Evolutionary conservation across 108 stramenopile species (phyloP).

Genomic region (Chaetoceros tenuissimus): DNA sequence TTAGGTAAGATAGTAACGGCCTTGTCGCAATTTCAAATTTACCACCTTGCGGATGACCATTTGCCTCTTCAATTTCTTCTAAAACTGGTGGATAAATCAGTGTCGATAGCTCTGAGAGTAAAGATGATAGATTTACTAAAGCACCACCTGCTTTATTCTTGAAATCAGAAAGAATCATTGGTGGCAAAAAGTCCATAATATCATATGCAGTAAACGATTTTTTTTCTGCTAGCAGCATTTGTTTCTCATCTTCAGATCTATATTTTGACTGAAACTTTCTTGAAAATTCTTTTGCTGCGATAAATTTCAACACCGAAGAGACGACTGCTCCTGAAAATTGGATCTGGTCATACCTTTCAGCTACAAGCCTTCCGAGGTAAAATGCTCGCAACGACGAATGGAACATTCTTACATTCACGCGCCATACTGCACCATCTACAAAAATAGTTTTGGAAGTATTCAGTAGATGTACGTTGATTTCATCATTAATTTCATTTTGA

Average conservation of each 20-base stretch:
- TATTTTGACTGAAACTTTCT: slow-evolving; percentile 6
- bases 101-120: slow-evolving; percentile 37
- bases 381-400: slow-evolving; percentile 61
- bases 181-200: slow-evolving; percentile 42
- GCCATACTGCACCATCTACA: slow-evolving; percentile 44
- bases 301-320: slow-evolving; percentile 49
- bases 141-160: slow-evolving; percentile 55
- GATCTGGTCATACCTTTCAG: slow-evolving; percentile 49
- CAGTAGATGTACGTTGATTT: slow-evolving; percentile 12
- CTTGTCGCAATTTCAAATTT: slow-evolving; percentile 49
- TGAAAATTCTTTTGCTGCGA: slow-evolving; percentile 30
- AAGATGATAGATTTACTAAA: slow-evolving; percentile 28
- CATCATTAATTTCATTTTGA: slow-evolving; percentile 28
- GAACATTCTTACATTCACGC: slow-evolving; percentile 59
- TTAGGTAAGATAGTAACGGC: slow-evolving; percentile 41
- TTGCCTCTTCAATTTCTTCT: slow-evolving; percentile 50
- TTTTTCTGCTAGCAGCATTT: slow-evolving; percentile 32
- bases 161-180: slow-evolving; percentile 26
- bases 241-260: slow-evolving; percentile 23
- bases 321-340: slow-evolving; percentile 52
- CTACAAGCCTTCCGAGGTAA: slow-evolving; percentile 45
- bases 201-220: slow-evolving; percentile 39
- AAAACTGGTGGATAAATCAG: slow-evolving; percentile 37
- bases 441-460: slow-evolving; percentile 28
- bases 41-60: slow-evolving; percentile 47